Evolutionary conservation across 164 flowering plant genomes (phyloP).

Genomic region (Amborella trichopoda): DNA sequence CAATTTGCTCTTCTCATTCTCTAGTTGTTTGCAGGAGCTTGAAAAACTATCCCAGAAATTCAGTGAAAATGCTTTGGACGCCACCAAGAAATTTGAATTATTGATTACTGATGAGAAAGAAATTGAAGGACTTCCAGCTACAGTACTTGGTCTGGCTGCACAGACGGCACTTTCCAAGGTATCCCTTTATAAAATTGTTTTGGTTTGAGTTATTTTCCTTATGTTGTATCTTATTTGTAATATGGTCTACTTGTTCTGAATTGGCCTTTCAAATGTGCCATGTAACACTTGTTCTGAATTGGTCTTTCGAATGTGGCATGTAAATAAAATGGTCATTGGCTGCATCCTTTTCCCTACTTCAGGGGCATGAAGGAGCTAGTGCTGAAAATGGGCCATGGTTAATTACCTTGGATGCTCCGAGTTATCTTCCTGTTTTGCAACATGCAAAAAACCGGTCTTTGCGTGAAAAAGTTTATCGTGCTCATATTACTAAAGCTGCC

Average conservation of each 20-base stretch:
- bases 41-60: constrained; percentile 75
- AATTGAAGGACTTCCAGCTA: constrained; percentile 85
- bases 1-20: no score
- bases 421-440: constrained; percentile 87
- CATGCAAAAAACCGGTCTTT: constrained; percentile 69
- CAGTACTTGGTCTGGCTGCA: constrained; percentile 81
- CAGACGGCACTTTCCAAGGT: constrained; percentile 93
- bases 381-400: constrained; percentile 97
- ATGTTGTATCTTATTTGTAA: no score
- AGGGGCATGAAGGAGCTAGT: constrained; percentile 92
- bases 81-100: constrained; percentile 91
- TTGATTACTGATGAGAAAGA: constrained; percentile 74
- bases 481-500: constrained; percentile 79
- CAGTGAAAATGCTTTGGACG: constrained; percentile 81
- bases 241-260: no score
- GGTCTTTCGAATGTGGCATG: no score
- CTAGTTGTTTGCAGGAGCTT: constrained; percentile 81
- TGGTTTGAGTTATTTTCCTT: constrained; percentile 1
- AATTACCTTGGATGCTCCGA: constrained; percentile 87
- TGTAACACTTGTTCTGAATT: no score
- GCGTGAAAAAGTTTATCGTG: constrained; percentile 86
- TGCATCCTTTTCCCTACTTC: neutral
- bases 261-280: no score
- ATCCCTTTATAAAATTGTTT: constrained; percentile 2
- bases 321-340: no score